Conservation (phyloP, 768 basidiomycete species). For the Suillus cothurnatus region DNA sequence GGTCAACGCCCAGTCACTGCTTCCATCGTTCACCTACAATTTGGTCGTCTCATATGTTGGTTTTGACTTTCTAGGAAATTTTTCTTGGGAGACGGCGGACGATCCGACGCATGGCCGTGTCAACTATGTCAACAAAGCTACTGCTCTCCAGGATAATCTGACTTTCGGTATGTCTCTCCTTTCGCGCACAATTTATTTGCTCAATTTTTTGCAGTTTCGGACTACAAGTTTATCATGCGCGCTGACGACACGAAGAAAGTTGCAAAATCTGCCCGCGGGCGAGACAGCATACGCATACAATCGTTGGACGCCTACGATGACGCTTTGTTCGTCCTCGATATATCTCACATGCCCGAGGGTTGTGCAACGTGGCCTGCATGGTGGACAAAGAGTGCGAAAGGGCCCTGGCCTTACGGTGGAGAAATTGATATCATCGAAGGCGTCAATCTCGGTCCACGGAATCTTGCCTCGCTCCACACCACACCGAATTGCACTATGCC, state of each 20-base stretch:
- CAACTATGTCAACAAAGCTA: slow-evolving; percentile 52
- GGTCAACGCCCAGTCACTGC: slow-evolving; percentile 4
- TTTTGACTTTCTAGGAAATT: slow-evolving; percentile 46
- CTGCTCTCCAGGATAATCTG: slow-evolving; percentile 45
- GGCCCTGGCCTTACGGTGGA: slow-evolving; percentile 63
- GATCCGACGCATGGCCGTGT: slow-evolving; percentile 73
- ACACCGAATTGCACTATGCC: slow-evolving; percentile 49
- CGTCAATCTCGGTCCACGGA: slow-evolving; percentile 47
- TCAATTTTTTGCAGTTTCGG: background rate
- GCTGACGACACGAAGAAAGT: slow-evolving; percentile 49
- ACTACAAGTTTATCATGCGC: slow-evolving; percentile 56
- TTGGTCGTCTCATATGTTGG: slow-evolving; percentile 28
- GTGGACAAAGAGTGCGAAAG: slow-evolving; percentile 53
- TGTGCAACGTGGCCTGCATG: slow-evolving; percentile 67
- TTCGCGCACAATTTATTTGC: background rate
- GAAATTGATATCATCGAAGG: slow-evolving; percentile 68
- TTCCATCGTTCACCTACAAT: slow-evolving; percentile 6
- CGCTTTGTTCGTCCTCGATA: slow-evolving; percentile 50
- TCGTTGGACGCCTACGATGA: slow-evolving; percentile 49
- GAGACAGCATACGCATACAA: slow-evolving; percentile 57
- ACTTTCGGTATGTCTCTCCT: slow-evolving; percentile 42
- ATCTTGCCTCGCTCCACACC: slow-evolving; percentile 60
- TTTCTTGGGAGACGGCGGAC: slow-evolving; percentile 49
- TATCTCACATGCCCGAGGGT: slow-evolving; percentile 62
- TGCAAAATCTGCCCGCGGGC: slow-evolving; percentile 41